Evolutionary conservation across 345 rosid species (phyloP), one percentile per base, ranked within the genome.

Genomic region (Rhodamnia rubescens): DNA sequence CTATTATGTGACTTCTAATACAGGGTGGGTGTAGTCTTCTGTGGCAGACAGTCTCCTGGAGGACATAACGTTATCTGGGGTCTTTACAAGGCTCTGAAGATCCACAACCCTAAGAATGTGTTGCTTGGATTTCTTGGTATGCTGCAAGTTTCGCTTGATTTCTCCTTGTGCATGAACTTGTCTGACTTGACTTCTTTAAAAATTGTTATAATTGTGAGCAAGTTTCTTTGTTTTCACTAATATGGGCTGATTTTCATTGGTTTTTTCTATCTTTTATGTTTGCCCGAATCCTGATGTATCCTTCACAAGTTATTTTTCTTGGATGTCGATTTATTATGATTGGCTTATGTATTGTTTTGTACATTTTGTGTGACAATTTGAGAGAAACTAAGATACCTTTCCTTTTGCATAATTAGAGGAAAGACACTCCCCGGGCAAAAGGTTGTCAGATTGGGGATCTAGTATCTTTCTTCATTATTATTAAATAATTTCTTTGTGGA

Each of bases 11-110:
- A 64, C 24, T 64, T 32, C 75, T 32, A 82, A 58, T 64, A 81
- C 91, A 97, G 99, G 94, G 99, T 97, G 11, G 99, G 99, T 85
- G 84, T 97, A 74, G 97, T 96, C 83, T 96, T 97, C 85, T 93
- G 95, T 88, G 99, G 99, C 84, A 94, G 99, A 90, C 99, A 97
- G 84, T 95, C 99, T 64, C 99, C 99, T 1, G 99, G 98, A 85
- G 99, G 99, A 75, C 99, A 97, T 88, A 97, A 97, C 89, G 99
- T 97, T 55, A 75, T 97, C 55, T 97, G 99, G 99, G 99, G 99
- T 56, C 98, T 97, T 85, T 87, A 88, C 88, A 81, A 90, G 81
- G 99, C 99, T 83, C 95, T 97, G 82, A 93, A 97, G 85, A 88
- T 88, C 74, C 98, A 96, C 94, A 96, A 97, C 87, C 90, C 97